These are phyloP conservation scores for Aspergillus baeticus DNA, from an alignment of 495 filamentous ascomycete genomes.

Conservation along the genomic window DNA sequence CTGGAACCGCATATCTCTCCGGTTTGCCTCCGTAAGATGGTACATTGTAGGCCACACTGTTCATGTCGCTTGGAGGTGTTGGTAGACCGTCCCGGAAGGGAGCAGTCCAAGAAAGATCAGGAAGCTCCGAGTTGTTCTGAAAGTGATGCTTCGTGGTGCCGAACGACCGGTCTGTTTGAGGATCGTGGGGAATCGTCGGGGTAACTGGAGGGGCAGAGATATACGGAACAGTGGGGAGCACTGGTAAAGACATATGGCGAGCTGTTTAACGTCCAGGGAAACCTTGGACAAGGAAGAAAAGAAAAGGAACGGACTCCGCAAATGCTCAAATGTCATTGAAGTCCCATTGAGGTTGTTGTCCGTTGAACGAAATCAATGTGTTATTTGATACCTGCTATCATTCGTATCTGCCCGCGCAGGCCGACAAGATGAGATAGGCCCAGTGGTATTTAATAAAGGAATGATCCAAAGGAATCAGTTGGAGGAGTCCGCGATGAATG, in stretches of 20 bases:
- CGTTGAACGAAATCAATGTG: background rate
- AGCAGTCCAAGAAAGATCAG: slow-evolving; percentile 34
- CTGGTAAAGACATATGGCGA: slow-evolving; percentile 40
- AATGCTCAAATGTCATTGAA: slow-evolving; percentile 15
- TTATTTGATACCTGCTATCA: background rate
- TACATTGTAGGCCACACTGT: slow-evolving; percentile 39
- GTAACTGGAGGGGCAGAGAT: slow-evolving; percentile 28
- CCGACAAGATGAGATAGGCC: background rate
- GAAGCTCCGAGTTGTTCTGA: slow-evolving; percentile 20
- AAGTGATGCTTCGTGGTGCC: slow-evolving; percentile 17
- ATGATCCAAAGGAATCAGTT: too few relatives aligned
- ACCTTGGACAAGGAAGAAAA: background rate
- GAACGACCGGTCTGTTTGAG: slow-evolving; percentile 18
- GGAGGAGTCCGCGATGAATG: too few relatives aligned
- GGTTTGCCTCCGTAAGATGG: slow-evolving; percentile 35
- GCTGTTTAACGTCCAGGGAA: background rate
- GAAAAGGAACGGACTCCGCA: background rate
- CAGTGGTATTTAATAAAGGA: background rate
- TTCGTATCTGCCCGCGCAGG: background rate
- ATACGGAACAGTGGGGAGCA: slow-evolving; percentile 26
- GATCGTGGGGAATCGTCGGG: slow-evolving; percentile 23
- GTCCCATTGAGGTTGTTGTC: slow-evolving; percentile 17
- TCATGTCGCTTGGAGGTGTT: slow-evolving; percentile 53
- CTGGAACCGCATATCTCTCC: slow-evolving; percentile 28
- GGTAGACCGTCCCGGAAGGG: slow-evolving; percentile 48